These are phyloP conservation scores for Forsythia suspensa DNA, from an alignment of 257 asterid genomes.

Conservation along the genomic window DNA sequence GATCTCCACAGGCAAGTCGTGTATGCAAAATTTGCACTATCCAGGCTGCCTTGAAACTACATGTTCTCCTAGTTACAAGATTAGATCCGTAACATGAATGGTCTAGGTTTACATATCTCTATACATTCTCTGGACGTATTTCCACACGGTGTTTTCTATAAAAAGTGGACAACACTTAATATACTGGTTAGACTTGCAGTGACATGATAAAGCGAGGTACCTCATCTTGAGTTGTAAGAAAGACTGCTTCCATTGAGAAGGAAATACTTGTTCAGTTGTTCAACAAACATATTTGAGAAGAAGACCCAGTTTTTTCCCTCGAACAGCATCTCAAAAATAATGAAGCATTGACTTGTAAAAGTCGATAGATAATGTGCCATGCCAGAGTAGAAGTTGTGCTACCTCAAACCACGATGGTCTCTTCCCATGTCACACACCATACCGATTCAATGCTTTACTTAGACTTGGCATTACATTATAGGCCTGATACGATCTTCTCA, in stretches of 20 bases:
- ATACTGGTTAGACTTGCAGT: not conserved
- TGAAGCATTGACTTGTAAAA: not conserved
- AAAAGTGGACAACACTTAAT: not conserved
- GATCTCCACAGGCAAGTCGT: not conserved
- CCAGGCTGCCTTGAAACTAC: not conserved
- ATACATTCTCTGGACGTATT: not conserved
- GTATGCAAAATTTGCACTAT: not conserved
- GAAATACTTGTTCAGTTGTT: not conserved
- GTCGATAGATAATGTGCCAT: not conserved
- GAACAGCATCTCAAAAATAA: not conserved
- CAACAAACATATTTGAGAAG: not conserved
- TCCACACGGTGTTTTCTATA: not conserved
- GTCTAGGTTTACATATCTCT: not conserved
- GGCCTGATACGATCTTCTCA: conserved; percentile 98
- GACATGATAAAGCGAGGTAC: not conserved
- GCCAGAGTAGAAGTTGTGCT: not conserved
- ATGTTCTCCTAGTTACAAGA: not conserved
- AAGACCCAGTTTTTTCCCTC: not conserved
- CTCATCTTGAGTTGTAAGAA: not conserved
- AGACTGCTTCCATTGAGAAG: not conserved
- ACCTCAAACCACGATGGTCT: not conserved
- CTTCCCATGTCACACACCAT: conserved; percentile 53
- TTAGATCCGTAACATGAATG: not conserved
- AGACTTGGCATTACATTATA: conserved; percentile 98
- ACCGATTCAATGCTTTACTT: conserved; percentile 73